Conservation (phyloP, 1,139 yeast species). For the Hanseniaspora uvarum region DNA sequence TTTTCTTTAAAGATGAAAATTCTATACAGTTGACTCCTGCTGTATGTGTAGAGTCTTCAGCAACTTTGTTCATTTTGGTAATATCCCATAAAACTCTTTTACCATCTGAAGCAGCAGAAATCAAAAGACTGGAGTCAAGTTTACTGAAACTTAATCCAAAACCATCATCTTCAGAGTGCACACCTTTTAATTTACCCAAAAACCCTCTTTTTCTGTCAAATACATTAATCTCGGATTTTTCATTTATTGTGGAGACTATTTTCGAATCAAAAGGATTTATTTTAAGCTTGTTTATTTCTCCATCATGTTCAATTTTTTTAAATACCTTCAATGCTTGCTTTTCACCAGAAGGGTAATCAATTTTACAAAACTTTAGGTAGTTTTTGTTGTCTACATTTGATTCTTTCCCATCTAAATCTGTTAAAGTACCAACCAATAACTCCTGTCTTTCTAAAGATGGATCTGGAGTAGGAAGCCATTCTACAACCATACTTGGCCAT, state of each 20-base stretch:
- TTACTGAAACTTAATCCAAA: conserved; percentile 64
- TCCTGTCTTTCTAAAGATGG: conserved; percentile 28
- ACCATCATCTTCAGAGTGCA: conserved; percentile 49
- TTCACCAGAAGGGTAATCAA: conserved; percentile 49
- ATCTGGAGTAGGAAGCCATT: conserved; percentile 52
- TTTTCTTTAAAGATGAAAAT: conserved; percentile 48
- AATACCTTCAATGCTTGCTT: conserved; percentile 51
- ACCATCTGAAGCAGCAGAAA: conserved; percentile 56
- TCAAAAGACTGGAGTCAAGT: conserved; percentile 38
- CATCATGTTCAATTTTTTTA: conserved; percentile 46
- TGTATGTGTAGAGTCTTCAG: conserved; percentile 32
- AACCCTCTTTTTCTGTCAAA: conserved; percentile 39
- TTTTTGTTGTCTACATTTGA: conserved; percentile 73
- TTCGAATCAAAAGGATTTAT: conserved; percentile 64
- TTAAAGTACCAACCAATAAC: conserved; percentile 59
- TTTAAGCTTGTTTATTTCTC: conserved; percentile 73
- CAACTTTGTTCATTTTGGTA: conserved; percentile 18
- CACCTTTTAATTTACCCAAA: conserved; percentile 34
- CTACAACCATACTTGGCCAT: conserved; percentile 73
- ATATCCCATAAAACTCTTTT: conserved; percentile 53
- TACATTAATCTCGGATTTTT: conserved; percentile 60
- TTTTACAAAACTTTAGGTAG: conserved; percentile 63
- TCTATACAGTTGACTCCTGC: conserved; percentile 65
- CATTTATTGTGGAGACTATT: conserved; percentile 67
- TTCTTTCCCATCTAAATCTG: conserved; percentile 32